A percentile compares a stretch with the other conserved stretches of the same genome.
phyloP scores from a whole-genome alignment of 164 flowering plant species.

The Stephania yunnanensis region DNA sequence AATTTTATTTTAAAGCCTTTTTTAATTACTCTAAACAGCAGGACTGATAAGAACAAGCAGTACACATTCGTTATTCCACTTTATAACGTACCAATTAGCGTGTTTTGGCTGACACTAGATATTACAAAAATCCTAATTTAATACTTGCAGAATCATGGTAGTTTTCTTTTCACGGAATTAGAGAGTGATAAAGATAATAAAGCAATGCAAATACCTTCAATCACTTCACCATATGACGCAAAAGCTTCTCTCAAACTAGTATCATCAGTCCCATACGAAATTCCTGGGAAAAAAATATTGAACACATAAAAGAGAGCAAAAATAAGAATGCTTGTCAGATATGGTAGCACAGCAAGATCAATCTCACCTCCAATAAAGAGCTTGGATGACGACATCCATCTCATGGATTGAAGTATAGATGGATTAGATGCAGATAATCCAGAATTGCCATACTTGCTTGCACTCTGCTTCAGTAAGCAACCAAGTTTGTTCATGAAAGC shows the following conservation, averaged over 20 bases:
- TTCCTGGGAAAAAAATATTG: slow-evolving; percentile 22
- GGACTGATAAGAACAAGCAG: background rate
- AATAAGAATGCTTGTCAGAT: background rate
- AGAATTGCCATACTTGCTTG: slow-evolving; percentile 20
- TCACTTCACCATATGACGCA: slow-evolving; percentile 33
- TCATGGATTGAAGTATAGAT: slow-evolving; percentile 36
- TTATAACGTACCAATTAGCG: background rate
- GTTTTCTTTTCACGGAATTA: background rate
- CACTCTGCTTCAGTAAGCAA: slow-evolving; percentile 32
- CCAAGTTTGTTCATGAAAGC: slow-evolving; percentile 42
- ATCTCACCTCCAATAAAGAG: slow-evolving; percentile 47
- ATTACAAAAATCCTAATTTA: background rate
- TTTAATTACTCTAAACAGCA: background rate
- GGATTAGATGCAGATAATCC: slow-evolving; percentile 27
- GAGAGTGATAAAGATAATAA: background rate
- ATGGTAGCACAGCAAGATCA: background rate
- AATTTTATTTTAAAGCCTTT: background rate
- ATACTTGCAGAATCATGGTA: background rate
- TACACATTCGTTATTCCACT: background rate
- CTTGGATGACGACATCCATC: slow-evolving; percentile 50
- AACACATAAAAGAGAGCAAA: background rate
- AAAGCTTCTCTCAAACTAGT: slow-evolving; percentile 35
- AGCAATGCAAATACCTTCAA: slow-evolving; percentile 29
- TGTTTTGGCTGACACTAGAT: background rate
- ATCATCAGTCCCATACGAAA: slow-evolving; percentile 41